Conservation (phyloP, 257 asterid species). For the Ballota nigra region DNA sequence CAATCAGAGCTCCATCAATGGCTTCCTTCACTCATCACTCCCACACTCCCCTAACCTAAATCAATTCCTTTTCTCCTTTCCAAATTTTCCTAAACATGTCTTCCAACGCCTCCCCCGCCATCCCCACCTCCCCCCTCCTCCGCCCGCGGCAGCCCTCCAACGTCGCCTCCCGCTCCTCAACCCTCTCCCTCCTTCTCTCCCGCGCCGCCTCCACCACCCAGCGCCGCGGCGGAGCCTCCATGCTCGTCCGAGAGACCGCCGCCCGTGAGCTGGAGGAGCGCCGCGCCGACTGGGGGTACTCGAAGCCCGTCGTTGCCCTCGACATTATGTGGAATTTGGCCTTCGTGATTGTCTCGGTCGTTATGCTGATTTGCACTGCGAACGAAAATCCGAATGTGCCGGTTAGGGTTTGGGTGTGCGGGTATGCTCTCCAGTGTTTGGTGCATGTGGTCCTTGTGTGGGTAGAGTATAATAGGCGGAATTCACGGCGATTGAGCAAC, state of each 20-base stretch:
- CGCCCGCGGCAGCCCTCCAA: conserved; percentile 44
- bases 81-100: conserved; percentile 25
- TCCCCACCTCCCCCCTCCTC: conserved; percentile 54
- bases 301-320: conserved; percentile 87
- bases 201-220: conserved; percentile 71
- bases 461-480: conserved; percentile 67
- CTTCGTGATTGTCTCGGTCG: conserved; percentile 68
- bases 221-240: conserved; percentile 70
- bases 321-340: conserved; percentile 87
- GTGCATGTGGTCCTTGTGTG: conserved; percentile 82
- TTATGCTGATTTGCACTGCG: conserved; percentile 54
- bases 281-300: conserved; percentile 95
- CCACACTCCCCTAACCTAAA: not conserved
- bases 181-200: conserved; percentile 62
- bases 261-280: conserved; percentile 97
- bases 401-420: conserved; percentile 88
- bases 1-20: conserved; percentile 32
- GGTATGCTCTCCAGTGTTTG: conserved; percentile 80
- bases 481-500: conserved; percentile 25
- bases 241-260: conserved; percentile 85
- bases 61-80: not conserved
- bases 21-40: conserved; percentile 23
- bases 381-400: conserved; percentile 70
- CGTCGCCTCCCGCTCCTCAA: conserved; percentile 35
- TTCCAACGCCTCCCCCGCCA: conserved; percentile 28